Base-by-base conservation (phyloP, 1,139 yeast species). In the Geotrichum cucujoidarum region DNA sequence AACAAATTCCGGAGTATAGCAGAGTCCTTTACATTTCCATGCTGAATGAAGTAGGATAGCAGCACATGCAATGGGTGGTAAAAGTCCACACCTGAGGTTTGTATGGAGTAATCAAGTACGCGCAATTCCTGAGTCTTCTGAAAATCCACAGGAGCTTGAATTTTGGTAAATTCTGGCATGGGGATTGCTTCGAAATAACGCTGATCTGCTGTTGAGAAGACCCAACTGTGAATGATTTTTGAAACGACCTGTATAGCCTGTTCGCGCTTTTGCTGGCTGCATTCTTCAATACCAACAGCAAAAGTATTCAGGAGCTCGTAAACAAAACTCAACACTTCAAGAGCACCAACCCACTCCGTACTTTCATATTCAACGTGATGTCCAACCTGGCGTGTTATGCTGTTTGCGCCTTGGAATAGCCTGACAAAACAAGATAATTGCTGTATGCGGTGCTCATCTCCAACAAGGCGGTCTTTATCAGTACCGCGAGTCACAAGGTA, bases 341-440 rank as follows among this genome's bases (percentile, higher is more conserved):
- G 86, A 59, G 79, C 87, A 0, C 85, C 77, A 0, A 92, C 81
- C 73, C 92, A 90, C 47, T 84, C 89, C 14, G 87, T 87, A 40
- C 81, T 81, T 61, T 92, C 98, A 62, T 85, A 92, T 61, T 90
- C 97, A 14, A 92, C 88, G 63, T 92, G 98, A 51, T 78, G 80
- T 11, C 76, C 73, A 11, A 79, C 77, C 59, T 87, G 95, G 54
- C 97, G 74, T 55, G 74, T 76, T 60, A 87, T 69, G 0, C 85
- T 82, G 0, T 94, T 85, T 45, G 80, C 75, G 2, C 95, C 94
- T 64, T 90, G 95, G 60, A 90, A 88, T 24, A 87, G 69, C 14
- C 76, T 72, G 46, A 84, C 65, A 45, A 82, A 76, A 60, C 79
- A 90, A 54, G 81, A 78, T 2, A 81, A 76, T 57, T 71, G 79